phyloP scores from a whole-genome alignment of 805 yeast species.

The Candida ficus region DNA sequence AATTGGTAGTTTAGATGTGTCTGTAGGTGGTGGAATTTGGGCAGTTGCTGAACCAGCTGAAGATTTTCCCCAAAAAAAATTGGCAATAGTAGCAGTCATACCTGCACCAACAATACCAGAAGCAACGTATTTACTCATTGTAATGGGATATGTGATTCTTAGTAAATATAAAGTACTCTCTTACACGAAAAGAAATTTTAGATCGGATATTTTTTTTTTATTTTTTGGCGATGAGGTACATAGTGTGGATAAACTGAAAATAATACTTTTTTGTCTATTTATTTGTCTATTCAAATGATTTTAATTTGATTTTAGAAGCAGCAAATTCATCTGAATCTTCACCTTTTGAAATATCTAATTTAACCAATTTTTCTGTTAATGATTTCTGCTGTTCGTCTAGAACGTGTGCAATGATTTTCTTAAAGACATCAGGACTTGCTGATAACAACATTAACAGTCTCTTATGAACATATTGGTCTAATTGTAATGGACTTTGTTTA shows the following conservation, averaged over 20 bases:
- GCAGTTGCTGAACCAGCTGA: slow-evolving; percentile 7
- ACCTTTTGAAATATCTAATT: slow-evolving; percentile 22
- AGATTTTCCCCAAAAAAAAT: slow-evolving; percentile 29
- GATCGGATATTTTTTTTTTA: background rate
- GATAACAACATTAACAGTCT: slow-evolving; percentile 44
- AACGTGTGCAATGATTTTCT: slow-evolving; percentile 34
- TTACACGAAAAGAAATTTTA: background rate
- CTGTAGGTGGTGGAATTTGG: background rate
- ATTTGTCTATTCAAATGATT: slow-evolving; percentile 35
- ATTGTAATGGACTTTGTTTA: background rate
- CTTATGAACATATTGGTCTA: slow-evolving; percentile 35
- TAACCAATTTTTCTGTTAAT: slow-evolving; percentile 39
- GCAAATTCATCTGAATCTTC: slow-evolving; percentile 14
- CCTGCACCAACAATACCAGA: slow-evolving; percentile 27
- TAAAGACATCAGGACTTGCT: slow-evolving; percentile 43
- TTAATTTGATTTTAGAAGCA: slow-evolving; percentile 43
- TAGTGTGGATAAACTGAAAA: too few relatives aligned
- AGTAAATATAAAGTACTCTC: too few relatives aligned
- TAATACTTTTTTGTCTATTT: background rate
- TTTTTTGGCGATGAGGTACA: background rate
- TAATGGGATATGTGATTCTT: too few relatives aligned
- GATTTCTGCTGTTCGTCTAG: slow-evolving; percentile 37
- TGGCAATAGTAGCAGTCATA: slow-evolving; percentile 28
- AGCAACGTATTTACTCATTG: slow-evolving; percentile 22
- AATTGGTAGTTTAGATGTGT: slow-evolving; percentile 7